Base-by-base conservation (phyloP, 2,329 filamentous ascomycete species). In the Tolypocladium cylindrosporum region DNA sequence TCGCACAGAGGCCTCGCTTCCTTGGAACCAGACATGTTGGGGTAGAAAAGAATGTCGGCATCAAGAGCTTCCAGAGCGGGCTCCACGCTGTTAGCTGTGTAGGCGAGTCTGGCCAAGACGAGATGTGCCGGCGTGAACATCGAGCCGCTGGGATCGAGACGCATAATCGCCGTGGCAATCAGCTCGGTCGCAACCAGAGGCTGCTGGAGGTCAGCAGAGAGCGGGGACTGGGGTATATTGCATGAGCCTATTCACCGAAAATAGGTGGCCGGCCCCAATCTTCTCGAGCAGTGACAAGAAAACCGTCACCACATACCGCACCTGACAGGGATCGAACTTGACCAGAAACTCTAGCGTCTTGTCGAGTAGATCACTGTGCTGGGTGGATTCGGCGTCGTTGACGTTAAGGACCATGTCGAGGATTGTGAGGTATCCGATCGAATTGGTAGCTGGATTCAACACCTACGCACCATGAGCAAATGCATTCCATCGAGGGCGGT, bases 41-140 rank as follows among this genome's bases (percentile, higher is more conserved):
- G 86, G 60, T 85, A 86, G 63, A 85, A 87, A 59, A 88, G 79
- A 59, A 90, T 84, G 56, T 82, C 77, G 60, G 82, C 84, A 63
- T 88, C 80, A 36, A 91, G 74, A 11, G 90, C 76, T 4, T 79
- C 79, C 6, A 88, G 73, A 2, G 81, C 84, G 31, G 79, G 77
- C 16, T 77, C 75, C 58, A 83, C 80, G 43, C 69, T 69, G 62
- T 81, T 72, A 39, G 79, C 77, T 56, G 80, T 75, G 67, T 84
- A 81, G 51, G 87, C 87, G 13, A 86, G 68, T 48, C 77, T 81
- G 37, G 80, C 76, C 39, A 90, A 75, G 16, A 72, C 66, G 42
- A 87, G 69, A 64, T 91, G 87, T 36, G 77, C 77, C 5, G 80
- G 80, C 5, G 87, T 91, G 63, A 91, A 83, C 55, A 87, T 81